phyloP scores from a whole-genome alignment of 805 yeast genomes.

The Metschnikowia koreensis region DNA sequence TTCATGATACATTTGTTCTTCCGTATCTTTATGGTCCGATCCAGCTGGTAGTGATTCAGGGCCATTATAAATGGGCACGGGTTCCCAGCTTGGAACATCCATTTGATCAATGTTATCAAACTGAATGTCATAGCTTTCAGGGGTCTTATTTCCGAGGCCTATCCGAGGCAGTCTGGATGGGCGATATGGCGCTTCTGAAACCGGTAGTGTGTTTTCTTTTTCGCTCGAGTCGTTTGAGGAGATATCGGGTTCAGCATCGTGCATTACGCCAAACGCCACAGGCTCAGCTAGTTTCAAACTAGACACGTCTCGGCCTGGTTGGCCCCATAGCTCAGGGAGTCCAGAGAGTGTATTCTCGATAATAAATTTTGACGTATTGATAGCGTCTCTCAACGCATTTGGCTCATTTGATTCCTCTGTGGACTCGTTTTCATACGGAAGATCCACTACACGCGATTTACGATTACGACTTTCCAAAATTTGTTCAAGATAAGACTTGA shows the following conservation, averaged over 20 bases:
- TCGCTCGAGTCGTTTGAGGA: slow-evolving; percentile 16
- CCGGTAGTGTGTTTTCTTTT: slow-evolving; percentile 6
- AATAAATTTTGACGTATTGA: slow-evolving; percentile 17
- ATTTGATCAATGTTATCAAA: slow-evolving; percentile 13
- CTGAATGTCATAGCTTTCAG: slow-evolving; percentile 8
- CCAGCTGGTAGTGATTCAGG: neutral
- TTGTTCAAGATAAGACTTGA: slow-evolving; percentile 32
- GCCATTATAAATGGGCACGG: slow-evolving; percentile 10
- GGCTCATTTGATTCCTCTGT: slow-evolving; percentile 2
- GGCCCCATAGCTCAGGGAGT: slow-evolving; percentile 11
- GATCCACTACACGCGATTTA: slow-evolving; percentile 1
- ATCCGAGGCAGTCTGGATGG: slow-evolving; percentile 9
- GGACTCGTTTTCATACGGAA: slow-evolving; percentile 10
- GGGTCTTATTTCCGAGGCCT: slow-evolving; percentile 6
- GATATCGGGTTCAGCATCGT: neutral
- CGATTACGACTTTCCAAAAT: slow-evolving; percentile 23
- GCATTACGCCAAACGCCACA: slow-evolving; percentile 15
- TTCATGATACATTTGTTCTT: neutral
- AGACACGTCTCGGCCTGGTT: neutral
- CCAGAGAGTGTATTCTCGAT: slow-evolving; percentile 20
- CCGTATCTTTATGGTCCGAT: neutral
- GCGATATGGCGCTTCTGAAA: neutral
- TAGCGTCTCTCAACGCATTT: slow-evolving; percentile 1
- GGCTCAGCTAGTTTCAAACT: slow-evolving; percentile 16
- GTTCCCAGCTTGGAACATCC: slow-evolving; percentile 17